phyloP scores from a whole-genome alignment of 2,329 filamentous ascomycete genomes.

The Scedosporium aurantiacum region DNA sequence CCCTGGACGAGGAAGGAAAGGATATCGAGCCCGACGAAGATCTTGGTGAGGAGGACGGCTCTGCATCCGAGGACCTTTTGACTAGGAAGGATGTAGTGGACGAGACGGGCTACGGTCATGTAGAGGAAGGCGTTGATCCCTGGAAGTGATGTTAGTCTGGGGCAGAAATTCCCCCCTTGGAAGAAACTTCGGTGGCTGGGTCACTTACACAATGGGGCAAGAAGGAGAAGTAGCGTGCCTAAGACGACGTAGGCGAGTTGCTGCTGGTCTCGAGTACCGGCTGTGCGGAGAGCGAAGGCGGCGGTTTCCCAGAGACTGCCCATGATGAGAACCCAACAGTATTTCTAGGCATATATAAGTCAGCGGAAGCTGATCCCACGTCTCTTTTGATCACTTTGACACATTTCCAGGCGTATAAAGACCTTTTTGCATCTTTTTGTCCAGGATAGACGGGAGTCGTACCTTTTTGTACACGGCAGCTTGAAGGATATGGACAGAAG shows the following conservation, averaged over 20 bases:
- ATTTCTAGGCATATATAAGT: slow-evolving; percentile 12
- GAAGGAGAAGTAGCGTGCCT: slow-evolving; percentile 26
- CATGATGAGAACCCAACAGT: slow-evolving; percentile 29
- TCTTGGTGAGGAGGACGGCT: slow-evolving; percentile 26
- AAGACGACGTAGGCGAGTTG: slow-evolving; percentile 18
- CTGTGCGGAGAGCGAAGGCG: slow-evolving; percentile 24
- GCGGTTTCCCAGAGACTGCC: slow-evolving; percentile 25
- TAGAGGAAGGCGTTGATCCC: slow-evolving; percentile 34
- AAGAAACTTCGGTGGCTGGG: too few species aligned
- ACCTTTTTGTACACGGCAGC: slow-evolving; percentile 21
- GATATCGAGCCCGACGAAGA: slow-evolving; percentile 38
- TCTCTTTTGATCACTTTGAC: slow-evolving; percentile 1
- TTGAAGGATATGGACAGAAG: slow-evolving; percentile 17
- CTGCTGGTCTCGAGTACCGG: slow-evolving; percentile 27
- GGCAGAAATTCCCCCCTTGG: background rate
- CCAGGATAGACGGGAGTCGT: background rate
- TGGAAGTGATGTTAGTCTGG: slow-evolving; percentile 9
- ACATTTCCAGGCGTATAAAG: background rate
- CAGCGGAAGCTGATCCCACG: background rate
- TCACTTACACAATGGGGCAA: slow-evolving; percentile 27
- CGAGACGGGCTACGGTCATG: slow-evolving; percentile 30
- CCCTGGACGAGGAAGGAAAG: slow-evolving; percentile 34
- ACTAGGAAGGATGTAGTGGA: slow-evolving; percentile 26
- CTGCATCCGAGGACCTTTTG: slow-evolving; percentile 24
- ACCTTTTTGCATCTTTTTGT: too few species aligned